Evolutionary conservation across 2,329 filamentous ascomycete genomes (phyloP), one percentile per base, ranked within the genome.

Genomic region (Epichloe gansuensis): DNA sequence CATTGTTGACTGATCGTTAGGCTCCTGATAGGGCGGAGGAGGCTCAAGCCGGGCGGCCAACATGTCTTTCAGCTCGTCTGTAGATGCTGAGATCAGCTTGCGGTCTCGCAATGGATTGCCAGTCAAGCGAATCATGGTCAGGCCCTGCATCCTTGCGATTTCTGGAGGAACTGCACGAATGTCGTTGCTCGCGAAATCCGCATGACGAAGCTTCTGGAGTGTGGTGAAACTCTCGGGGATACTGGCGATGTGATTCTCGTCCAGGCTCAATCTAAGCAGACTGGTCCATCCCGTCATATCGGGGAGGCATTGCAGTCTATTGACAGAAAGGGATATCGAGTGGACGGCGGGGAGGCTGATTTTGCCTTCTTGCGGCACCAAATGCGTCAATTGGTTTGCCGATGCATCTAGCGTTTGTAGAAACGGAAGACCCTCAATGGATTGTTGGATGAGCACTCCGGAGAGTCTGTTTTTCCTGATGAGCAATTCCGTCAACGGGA

Each of bases 91-190:
- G 13, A 91, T 74, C 59, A 93, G 89, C 64, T 90, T 95, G 64
- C 86, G 90, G 64, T 96, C 90, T 13, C 87, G 78, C 13, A 98
- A 72, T 0, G 93, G 93, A 61, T 98, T 98, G n/a, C 89, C 90
- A 44, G 83, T 83, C 35, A 98, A 74, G 4, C 84, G 82, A 43
- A 97, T 77, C 63, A 83, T 83, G 21, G 82, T 77, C 9, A 98
- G 71, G 45, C 71, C 82, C 5, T 88, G 81, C 89, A 97, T 95
- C 28, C 80, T 72, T 5, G 85, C 86, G 54, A 97, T 80, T 57
- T 82, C 83, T 0, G 88, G 77, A 34, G 93, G 87, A 7, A 98
- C 67, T 12, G 80, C 73, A 2, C 81, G 81, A 47, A 98, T 81
- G 57, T 93, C 82, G 62, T 98, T 98, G 59, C 85, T 83, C 0